Base-by-base conservation (phyloP, 2,329 filamentous ascomycete species). In the Pyrenophora graminea region DNA sequence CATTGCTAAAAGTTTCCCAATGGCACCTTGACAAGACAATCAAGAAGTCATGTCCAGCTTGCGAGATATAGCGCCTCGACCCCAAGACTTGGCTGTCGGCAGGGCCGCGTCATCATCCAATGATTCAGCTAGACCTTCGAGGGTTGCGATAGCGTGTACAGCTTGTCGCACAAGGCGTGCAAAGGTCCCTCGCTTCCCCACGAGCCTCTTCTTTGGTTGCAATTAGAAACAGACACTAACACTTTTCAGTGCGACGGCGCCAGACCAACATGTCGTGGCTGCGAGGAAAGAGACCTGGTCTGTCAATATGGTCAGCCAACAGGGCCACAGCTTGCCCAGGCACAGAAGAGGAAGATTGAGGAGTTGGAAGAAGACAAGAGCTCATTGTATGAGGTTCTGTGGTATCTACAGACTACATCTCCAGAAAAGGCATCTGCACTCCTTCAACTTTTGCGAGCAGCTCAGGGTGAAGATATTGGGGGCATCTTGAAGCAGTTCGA, bases 361-460 rank as follows among this genome's bases (percentile, higher is more conserved):
- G 33, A 49, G 30, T 23, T 56, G 9, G 46, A 56, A 17, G 41
- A 41, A 7, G 53, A 53, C 17, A 56, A 43, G 19, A 53, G 34
- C 37, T 41, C 51, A 1, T 27, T 61, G 30, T 43, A 53, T 23
- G 52, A 58, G n/a, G 46, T 62, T 13, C 36, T 63, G 5, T 62
- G 62, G 56, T 48, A 32, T 15, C 47, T 63, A 12, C 59, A 62
- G 21, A 61, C 50, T 2, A 43, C 47, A 3, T 56, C 52, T n/a
- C 39, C 46, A 1, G 40, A 58, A 7, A 43, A 55, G 18, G 58
- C 60, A 13, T 37, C 48, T 5, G 39, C 48, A 1, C 32, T 60
- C 15, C 47, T 64, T 15, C 41, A 50, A 37, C 30, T 51, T 9
- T 32, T 54, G 23, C 39, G 50, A 30, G 48, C 45, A 13, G n/a